Evolutionary conservation across 108 stramenopile genomes (phyloP).

Genomic region (Conticribra guillardii): DNA sequence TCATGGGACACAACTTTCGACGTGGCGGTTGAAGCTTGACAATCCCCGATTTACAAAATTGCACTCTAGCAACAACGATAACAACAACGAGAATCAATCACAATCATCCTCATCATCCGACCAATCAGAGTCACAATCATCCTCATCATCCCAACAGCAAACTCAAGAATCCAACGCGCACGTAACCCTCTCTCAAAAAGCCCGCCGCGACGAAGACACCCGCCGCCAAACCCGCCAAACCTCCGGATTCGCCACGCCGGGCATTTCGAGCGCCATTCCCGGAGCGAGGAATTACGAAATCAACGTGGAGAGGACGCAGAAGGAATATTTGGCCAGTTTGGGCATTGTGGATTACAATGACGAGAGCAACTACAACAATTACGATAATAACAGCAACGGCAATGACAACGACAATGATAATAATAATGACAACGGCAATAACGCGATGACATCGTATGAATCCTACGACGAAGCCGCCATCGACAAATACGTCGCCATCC

Average conservation of each 20-base stretch:
- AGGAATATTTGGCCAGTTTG: conserved; percentile 59
- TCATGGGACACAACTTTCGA: too few species aligned
- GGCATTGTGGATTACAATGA: conserved; percentile 44
- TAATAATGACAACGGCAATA: not conserved
- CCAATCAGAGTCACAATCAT: too few species aligned
- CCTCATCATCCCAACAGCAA: too few species aligned
- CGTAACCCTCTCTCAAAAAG: conserved; percentile 50
- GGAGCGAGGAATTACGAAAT: conserved; percentile 67
- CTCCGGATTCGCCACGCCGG: conserved; percentile 68
- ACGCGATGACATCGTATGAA: not conserved
- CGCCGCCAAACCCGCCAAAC: conserved; percentile 60
- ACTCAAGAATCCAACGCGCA: too few species aligned
- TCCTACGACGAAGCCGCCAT: conserved; percentile 44
- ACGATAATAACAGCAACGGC: conserved; percentile 47
- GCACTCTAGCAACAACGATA: not conserved
- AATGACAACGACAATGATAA: conserved; percentile 21
- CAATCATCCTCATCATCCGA: not conserved
- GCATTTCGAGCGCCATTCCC: conserved; percentile 72
- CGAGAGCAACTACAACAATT: conserved; percentile 39
- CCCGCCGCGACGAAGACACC: conserved; percentile 71
- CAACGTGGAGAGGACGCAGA: conserved; percentile 65
- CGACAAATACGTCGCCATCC: conserved; percentile 58
- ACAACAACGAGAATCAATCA: not conserved
- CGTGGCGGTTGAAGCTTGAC: too few species aligned
- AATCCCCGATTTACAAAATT: too few species aligned